phyloP scores from a whole-genome alignment of 2,329 filamentous ascomycete genomes.

The Pseudomassariella vexata region DNA sequence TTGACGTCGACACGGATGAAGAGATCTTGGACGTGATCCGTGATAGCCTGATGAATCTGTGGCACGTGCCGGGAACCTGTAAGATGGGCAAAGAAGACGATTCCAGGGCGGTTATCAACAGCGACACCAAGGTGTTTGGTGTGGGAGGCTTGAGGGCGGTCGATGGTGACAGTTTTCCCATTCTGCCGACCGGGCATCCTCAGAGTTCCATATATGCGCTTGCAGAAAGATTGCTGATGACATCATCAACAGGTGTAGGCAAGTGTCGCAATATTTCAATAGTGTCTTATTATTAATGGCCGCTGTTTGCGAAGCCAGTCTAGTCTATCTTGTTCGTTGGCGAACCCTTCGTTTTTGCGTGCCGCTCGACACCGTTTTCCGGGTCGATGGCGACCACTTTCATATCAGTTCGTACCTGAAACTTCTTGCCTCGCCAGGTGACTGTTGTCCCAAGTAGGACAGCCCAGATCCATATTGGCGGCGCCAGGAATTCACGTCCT shows the following conservation, averaged over 20 bases:
- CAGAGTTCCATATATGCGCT: slow-evolving; percentile 17
- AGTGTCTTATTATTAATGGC: too few species aligned
- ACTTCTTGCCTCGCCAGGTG: slow-evolving; percentile 77
- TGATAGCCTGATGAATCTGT: slow-evolving; percentile 8
- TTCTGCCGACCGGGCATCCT: slow-evolving; percentile 20
- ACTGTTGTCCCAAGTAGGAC: slow-evolving; percentile 85
- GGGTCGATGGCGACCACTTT: slow-evolving; percentile 52
- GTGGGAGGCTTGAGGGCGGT: slow-evolving; percentile 24
- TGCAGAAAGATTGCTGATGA: slow-evolving; percentile 19
- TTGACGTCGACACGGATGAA: slow-evolving; percentile 5
- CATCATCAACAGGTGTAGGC: slow-evolving; percentile 7
- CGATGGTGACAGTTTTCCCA: slow-evolving; percentile 21
- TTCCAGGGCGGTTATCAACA: slow-evolving; percentile 24
- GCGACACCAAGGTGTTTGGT: slow-evolving; percentile 21
- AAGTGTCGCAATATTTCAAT: too few species aligned
- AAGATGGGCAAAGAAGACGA: slow-evolving; percentile 24
- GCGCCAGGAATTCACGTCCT: slow-evolving; percentile 72
- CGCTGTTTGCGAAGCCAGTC: too few species aligned
- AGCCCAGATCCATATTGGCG: slow-evolving; percentile 88
- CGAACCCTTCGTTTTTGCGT: not conserved
- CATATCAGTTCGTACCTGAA: slow-evolving; percentile 79
- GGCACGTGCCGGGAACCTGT: slow-evolving; percentile 11
- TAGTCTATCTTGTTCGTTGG: slow-evolving; percentile 5
- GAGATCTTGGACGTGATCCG: slow-evolving; percentile 8
- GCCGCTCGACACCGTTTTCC: not conserved